Conservation (phyloP, 2,329 filamentous ascomycete genomes). For the Xylariaceae sp. region DNA sequence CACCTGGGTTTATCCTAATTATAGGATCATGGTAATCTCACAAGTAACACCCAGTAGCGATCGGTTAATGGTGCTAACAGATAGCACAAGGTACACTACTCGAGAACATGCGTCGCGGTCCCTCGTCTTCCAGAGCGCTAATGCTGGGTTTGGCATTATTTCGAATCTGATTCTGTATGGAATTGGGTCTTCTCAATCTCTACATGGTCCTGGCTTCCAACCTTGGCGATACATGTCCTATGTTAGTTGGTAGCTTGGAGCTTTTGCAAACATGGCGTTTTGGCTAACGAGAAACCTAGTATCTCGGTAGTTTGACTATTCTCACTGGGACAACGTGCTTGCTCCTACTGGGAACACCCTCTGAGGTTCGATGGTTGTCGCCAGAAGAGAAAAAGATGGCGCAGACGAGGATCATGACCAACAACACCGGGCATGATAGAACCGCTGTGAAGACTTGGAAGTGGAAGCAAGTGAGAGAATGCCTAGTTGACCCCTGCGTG, state of each 20-base stretch:
- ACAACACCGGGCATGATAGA: conserved; percentile 46
- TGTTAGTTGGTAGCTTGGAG: conserved; percentile 30
- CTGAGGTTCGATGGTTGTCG: conserved; percentile 46
- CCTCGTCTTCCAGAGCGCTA: conserved; percentile 46
- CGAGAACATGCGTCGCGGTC: conserved; percentile 45
- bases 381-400: conserved; percentile 46
- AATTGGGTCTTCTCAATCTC: conserved; percentile 41
- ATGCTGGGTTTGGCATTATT: conserved; percentile 47
- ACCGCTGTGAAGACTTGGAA: conserved; percentile 46
- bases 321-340: conserved; percentile 42
- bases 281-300: conserved; percentile 31
- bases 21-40: conserved; percentile 38
- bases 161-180: conserved; percentile 45
- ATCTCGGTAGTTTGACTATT: conserved; percentile 45
- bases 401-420: conserved; percentile 43
- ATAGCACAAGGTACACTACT: conserved; percentile 45
- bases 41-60: neutral
- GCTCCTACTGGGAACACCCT: conserved; percentile 45
- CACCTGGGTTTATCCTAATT: conserved; percentile 47
- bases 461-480: conserved; percentile 46
- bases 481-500: conserved; percentile 42
- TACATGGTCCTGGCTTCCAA: conserved; percentile 38
- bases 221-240: conserved; percentile 49
- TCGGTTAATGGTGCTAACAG: neutral
- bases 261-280: neutral